phyloP scores from a whole-genome alignment of 2,329 filamentous ascomycete genomes.

The Chaetothyriales sp. region DNA sequence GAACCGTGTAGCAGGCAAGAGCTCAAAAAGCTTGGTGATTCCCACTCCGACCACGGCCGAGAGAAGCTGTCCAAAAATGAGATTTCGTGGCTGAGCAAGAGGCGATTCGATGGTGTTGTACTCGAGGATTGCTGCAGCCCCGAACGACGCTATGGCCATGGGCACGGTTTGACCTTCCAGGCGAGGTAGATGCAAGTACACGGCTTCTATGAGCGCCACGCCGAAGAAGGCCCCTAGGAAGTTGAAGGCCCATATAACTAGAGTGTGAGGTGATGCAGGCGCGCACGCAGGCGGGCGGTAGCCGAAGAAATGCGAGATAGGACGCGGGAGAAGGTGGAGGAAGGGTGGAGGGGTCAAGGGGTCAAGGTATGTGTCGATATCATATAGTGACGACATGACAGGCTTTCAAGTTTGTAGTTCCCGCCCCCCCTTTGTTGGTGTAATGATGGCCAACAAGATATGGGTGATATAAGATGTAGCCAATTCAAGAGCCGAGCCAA shows the following conservation, averaged over 20 bases:
- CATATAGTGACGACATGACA: conserved; percentile 32
- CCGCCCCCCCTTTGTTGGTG: no score
- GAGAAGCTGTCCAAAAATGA: conserved; percentile 53
- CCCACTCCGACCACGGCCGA: conserved; percentile 47
- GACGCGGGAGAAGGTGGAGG: conserved; percentile 44
- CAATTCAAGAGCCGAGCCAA: no score
- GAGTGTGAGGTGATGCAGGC: conserved; percentile 35
- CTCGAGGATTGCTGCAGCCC: conserved; percentile 61
- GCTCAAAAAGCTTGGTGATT: conserved; percentile 51
- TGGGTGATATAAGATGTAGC: no score
- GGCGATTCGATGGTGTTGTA: conserved; percentile 61
- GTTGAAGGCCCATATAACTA: conserved; percentile 48
- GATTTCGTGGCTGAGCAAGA: conserved; percentile 58
- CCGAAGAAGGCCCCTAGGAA: conserved; percentile 52
- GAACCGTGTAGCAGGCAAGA: conserved; percentile 28
- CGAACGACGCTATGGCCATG: conserved; percentile 57
- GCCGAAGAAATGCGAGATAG: conserved; percentile 56
- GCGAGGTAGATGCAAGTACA: conserved; percentile 40
- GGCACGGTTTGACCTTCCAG: conserved; percentile 43
- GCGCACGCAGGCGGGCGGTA: conserved; percentile 30
- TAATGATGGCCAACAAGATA: no score
- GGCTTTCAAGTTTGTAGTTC: no score
- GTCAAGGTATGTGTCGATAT: conserved; percentile 67
- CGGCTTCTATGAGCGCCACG: conserved; percentile 46
- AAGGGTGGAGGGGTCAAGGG: conserved; percentile 55